A percentile compares a stretch with the other conserved stretches of the same genome.
Conservation (phyloP, 805 yeast genomes). For the Hanseniaspora occidentalis region DNA sequence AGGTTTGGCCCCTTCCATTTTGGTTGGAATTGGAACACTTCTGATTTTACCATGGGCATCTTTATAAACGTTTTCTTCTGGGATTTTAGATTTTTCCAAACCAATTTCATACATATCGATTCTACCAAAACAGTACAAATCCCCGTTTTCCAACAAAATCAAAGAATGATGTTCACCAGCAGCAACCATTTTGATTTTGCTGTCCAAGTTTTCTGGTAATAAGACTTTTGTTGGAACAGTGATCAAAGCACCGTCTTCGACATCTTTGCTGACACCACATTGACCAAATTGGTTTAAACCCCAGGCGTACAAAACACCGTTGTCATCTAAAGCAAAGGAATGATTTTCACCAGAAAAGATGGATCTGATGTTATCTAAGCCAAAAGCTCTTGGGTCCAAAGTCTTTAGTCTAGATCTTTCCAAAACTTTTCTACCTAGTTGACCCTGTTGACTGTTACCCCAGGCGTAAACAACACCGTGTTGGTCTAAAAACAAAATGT, state of each 20-base stretch:
- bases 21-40: constrained; percentile 77
- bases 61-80: constrained; percentile 51
- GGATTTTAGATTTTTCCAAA: constrained; percentile 38
- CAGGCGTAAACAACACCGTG: constrained; percentile 87
- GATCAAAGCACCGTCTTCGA: constrained; percentile 78
- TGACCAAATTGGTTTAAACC: constrained; percentile 96
- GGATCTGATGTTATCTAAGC: constrained; percentile 62
- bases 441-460: constrained; percentile 95
- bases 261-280: constrained; percentile 69
- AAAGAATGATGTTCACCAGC: constrained; percentile 95
- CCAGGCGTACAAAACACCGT: constrained; percentile 73
- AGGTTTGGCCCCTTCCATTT: constrained; percentile 43
- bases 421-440: constrained; percentile 74
- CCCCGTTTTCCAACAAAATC: constrained; percentile 61
- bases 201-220: constrained; percentile 33
- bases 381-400: constrained; percentile 72
- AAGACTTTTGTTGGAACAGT: constrained; percentile 63
- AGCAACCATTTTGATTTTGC: constrained; percentile 43
- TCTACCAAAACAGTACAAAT: constrained; percentile 78
- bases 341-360: constrained; percentile 93
- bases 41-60: constrained; percentile 75
- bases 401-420: constrained; percentile 57
- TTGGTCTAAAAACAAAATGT: constrained; percentile 67
- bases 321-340: constrained; percentile 76
- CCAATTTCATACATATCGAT: constrained; percentile 92